Conservation (phyloP, 1,284 basidiomycete genomes). For the Pisolithus thermaeus region DNA sequence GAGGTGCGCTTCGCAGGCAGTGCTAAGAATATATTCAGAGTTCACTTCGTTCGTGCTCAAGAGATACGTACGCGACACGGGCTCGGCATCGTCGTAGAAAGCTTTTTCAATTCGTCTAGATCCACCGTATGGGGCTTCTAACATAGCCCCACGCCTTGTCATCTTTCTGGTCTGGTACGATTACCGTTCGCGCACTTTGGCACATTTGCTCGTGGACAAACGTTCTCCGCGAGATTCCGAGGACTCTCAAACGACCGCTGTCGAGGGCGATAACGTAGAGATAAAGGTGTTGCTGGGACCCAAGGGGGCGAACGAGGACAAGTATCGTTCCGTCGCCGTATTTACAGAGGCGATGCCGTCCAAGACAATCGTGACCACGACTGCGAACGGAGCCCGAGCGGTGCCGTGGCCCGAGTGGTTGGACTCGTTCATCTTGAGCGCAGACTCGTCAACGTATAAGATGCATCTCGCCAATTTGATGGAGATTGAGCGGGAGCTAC, state of each 20-base stretch:
- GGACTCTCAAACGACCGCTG: conserved; percentile 49
- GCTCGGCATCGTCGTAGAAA: too few relatives aligned
- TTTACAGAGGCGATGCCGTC: conserved; percentile 16
- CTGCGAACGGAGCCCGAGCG: conserved; percentile 19
- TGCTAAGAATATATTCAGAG: too few relatives aligned
- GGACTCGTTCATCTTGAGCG: conserved; percentile 28
- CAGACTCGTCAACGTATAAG: conserved; percentile 32
- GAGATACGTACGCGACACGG: too few relatives aligned
- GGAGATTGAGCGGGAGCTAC: conserved; percentile 34
- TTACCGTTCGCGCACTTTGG: conserved; percentile 23
- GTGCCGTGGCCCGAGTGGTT: conserved; percentile 37
- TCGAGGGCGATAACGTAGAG: conserved; percentile 21
- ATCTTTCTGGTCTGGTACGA: too few relatives aligned
- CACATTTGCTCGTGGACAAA: conserved; percentile 25
- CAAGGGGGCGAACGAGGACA: conserved; percentile 9
- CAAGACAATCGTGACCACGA: conserved; percentile 18
- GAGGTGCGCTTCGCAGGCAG: too few relatives aligned
- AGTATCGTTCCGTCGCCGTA: conserved; percentile 19
- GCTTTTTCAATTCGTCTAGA: too few relatives aligned
- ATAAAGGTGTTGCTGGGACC: conserved; percentile 14
- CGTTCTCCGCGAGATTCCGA: conserved; percentile 41
- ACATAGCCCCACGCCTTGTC: too few relatives aligned
- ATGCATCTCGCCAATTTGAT: conserved; percentile 32
- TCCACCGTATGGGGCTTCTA: too few relatives aligned
- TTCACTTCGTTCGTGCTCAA: too few relatives aligned